These are phyloP conservation scores for Annona squamosa DNA, from an alignment of 164 flowering plant genomes.

Conservation along the genomic window DNA sequence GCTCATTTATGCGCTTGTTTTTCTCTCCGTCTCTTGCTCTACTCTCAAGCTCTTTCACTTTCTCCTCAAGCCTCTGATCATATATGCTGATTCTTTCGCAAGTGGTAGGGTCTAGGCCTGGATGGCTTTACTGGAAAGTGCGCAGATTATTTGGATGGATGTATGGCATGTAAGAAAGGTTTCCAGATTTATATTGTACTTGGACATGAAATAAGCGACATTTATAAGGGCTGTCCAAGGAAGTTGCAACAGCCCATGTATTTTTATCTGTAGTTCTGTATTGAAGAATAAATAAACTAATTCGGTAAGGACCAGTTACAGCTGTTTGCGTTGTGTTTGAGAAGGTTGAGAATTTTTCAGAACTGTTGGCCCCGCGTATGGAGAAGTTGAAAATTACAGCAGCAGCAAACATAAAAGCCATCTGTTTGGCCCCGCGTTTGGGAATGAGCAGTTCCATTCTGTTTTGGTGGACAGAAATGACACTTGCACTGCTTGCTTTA, in stretches of 20 bases:
- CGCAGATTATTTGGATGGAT: not conserved
- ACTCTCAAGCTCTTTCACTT: conserved; percentile 2
- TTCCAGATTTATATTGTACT: not conserved
- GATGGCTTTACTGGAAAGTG: not conserved
- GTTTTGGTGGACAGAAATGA: no score
- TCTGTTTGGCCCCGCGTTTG: no score
- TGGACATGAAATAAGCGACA: not conserved
- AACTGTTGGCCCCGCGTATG: no score
- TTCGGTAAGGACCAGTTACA: no score
- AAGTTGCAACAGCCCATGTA: not conserved
- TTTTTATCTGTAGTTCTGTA: not conserved
- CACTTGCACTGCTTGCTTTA: no score
- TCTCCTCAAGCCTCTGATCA: not conserved
- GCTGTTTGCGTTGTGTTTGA: no score
- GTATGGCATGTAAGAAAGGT: not conserved
- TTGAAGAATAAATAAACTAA: not conserved
- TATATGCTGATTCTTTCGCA: not conserved
- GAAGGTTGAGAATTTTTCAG: no score
- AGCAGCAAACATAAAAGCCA: no score
- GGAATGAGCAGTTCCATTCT: no score
- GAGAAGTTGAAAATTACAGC: no score
- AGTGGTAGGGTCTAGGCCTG: not conserved
- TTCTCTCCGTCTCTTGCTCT: not conserved
- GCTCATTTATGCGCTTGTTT: not conserved
- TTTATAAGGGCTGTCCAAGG: not conserved